These are phyloP conservation scores for Alnus glutinosa DNA, from an alignment of 306 rosid genomes.

Conservation along the genomic window DNA sequence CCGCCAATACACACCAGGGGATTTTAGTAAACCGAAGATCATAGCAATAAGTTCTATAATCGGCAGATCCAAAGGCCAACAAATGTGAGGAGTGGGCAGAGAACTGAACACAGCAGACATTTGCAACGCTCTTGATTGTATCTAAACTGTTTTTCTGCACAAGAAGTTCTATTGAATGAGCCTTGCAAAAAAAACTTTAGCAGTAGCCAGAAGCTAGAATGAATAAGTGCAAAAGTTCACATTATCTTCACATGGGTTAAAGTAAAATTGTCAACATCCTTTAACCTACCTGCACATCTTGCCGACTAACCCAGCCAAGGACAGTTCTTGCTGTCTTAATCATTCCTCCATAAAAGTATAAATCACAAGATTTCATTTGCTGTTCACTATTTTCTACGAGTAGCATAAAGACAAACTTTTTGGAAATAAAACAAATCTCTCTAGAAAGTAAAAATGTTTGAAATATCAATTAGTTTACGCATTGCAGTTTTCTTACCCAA, in stretches of 20 bases:
- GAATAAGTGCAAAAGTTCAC: constrained; percentile 21
- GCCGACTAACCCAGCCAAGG: neutral
- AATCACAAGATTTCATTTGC: neutral
- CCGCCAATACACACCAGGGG: constrained; percentile 86
- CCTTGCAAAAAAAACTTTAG: neutral
- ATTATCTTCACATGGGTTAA: constrained; percentile 10
- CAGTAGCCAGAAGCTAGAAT: constrained; percentile 21
- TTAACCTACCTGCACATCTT: neutral
- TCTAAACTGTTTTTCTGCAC: constrained; percentile 73
- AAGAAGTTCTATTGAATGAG: constrained; percentile 30
- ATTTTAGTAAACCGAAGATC: constrained; percentile 83
- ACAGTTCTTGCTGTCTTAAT: neutral
- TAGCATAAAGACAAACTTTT: neutral
- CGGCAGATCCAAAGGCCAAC: constrained; percentile 81
- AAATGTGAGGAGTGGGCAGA: constrained; percentile 82
- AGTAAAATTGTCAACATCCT: neutral
- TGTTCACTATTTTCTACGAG: neutral
- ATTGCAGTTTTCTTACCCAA: neutral
- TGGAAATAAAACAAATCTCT: neutral
- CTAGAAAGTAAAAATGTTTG: neutral
- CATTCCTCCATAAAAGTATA: neutral
- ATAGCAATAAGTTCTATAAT: constrained; percentile 83
- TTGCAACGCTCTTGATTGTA: constrained; percentile 76
- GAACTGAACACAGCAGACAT: constrained; percentile 96
- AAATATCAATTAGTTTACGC: neutral